Base-by-base conservation (phyloP, 2,329 filamentous ascomycete genomes). In the Nothopassalora personata region DNA sequence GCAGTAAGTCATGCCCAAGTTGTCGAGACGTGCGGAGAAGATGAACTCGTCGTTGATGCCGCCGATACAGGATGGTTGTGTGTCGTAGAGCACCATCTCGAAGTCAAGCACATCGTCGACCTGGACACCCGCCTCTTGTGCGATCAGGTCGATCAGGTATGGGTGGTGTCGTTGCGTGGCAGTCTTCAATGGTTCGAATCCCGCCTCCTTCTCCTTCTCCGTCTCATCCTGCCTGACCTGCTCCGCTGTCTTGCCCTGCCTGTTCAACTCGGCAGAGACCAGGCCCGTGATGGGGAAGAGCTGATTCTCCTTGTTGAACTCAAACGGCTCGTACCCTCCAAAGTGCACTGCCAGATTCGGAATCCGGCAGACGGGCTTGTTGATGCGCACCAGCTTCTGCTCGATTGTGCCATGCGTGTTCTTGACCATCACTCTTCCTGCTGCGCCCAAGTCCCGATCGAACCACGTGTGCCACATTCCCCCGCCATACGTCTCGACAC, bases 391-490 rank as follows among this genome's bases (percentile, higher is more conserved):
- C 58, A 99, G 82, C 75, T 88, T 92, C 76, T 91, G 88, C 62
- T 86, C 84, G 64, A 96, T 89, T 64, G 83, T 86, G 54, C 89
- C 90, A 59, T 89, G 83, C 50, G 82, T 82, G 58, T 86, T 65
- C 58, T 69, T 86, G 57, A 94, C 89, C 80, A 97, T 87, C 13
- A 90, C 90, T 60, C 94, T 84, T 8, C 94, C 94, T 33, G 94
- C 94, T 56, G 97, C 86, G 68, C 90, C 89, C 62, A 99, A 79
- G 73, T 99, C 94, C 53, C 94, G 87, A 74, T 99, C 94, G 72
- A 99, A 99, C 94, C 86, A 99, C 50, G 90, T 96, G 76, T 97
- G 92, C 93, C 93, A 97, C 70, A 97, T 87, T 57, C 94, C 94
- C 62, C 94, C 94, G 55, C 94, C 94, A 71, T 99, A 99, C 1